Evolutionary conservation across 2,329 filamentous ascomycete species (phyloP).

Genomic region (Monosporascus sp.): DNA sequence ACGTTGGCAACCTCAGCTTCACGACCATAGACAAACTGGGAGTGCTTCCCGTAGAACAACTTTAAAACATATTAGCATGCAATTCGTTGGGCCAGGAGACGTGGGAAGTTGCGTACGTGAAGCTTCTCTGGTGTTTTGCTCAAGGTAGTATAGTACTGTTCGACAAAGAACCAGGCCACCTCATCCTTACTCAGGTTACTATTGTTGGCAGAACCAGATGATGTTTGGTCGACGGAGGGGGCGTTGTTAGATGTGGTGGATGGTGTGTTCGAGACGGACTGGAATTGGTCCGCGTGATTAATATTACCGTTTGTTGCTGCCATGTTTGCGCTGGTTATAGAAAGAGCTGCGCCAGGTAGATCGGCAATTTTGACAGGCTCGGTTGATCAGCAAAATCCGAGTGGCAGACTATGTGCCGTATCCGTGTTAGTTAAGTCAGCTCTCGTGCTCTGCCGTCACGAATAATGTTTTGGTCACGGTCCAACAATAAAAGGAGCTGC

Average conservation of each 20-base stretch:
- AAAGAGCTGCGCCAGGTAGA: neutral
- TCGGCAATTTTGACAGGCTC: neutral
- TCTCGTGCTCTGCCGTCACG: too few relatives aligned
- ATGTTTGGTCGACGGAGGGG: conserved; percentile 23
- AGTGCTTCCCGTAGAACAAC: conserved; percentile 95
- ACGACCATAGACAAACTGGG: conserved; percentile 86
- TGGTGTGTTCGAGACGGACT: conserved; percentile 26
- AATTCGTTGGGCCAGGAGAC: neutral
- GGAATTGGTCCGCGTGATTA: conserved; percentile 36
- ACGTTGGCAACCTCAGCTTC: conserved; percentile 87
- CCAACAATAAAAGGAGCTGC: too few relatives aligned
- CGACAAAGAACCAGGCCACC: conserved; percentile 98
- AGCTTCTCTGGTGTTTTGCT: conserved; percentile 93
- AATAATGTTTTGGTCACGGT: too few relatives aligned
- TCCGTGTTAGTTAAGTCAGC: too few relatives aligned
- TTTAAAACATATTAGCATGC: conserved; percentile 22
- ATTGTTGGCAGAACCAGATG: conserved; percentile 22
- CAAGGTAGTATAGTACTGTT: conserved; percentile 97
- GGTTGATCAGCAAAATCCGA: neutral
- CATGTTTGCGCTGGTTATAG: conserved; percentile 33
- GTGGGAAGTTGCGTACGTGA: conserved; percentile 48
- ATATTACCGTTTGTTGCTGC: conserved; percentile 54
- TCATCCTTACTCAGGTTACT: conserved; percentile 72
- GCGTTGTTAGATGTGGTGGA: conserved; percentile 25
- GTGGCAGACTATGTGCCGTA: neutral